Evolutionary conservation across 768 basidiomycete genomes (phyloP).

Genomic region (Podaxis sp.): DNA sequence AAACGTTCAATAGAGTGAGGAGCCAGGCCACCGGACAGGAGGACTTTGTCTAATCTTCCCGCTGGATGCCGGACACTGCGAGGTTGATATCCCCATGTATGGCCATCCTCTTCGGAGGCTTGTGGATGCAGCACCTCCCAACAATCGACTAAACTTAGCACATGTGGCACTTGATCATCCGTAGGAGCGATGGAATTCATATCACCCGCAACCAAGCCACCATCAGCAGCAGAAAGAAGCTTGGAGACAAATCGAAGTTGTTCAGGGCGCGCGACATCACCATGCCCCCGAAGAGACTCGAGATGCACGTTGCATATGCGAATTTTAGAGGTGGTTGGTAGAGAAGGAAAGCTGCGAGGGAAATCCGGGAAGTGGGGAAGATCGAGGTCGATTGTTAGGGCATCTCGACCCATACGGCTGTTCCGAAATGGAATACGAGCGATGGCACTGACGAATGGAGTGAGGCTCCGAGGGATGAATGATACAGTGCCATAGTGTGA

Average conservation of each 20-base stretch:
- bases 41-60: constrained; percentile 8
- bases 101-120: not conserved
- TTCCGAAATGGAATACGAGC: not conserved
- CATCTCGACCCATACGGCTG: constrained; percentile 9
- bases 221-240: not conserved
- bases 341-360: constrained; percentile 3
- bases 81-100: constrained; percentile 10
- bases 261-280: constrained; percentile 1
- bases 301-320: constrained; percentile 7
- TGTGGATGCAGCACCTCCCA: constrained; percentile 5
- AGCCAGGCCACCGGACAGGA: not conserved
- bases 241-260: not conserved
- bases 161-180: not conserved
- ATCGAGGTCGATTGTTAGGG: constrained; percentile 3
- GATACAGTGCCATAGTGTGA: constrained; percentile 2
- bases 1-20: constrained; percentile 4
- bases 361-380: not conserved
- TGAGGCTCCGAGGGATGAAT: not conserved
- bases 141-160: not conserved
- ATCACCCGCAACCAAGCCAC: constrained; percentile 9
- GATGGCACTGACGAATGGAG: not conserved
- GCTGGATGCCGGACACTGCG: not conserved
- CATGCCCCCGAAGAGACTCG: constrained; percentile 4
- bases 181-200: constrained; percentile 8
- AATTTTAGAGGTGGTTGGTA: not conserved